Percentiles rank a stretch among this genome's conserved stretches.
These are phyloP conservation scores for Ambrosia hybrid DNA, from an alignment of 140 eudicot genomes.

Conservation along the genomic window DNA sequence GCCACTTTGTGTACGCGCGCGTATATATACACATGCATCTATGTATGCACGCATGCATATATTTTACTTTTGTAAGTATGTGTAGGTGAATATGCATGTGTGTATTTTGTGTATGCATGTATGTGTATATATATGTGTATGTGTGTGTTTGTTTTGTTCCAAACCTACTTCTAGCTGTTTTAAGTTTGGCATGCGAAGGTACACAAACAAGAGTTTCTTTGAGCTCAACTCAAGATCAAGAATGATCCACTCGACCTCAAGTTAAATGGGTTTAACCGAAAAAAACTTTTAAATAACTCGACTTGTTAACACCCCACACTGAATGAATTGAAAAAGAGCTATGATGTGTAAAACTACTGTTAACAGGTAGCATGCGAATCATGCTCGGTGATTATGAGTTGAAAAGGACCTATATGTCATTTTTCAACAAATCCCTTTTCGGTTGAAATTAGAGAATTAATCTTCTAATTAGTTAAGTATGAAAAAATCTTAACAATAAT, in stretches of 20 bases:
- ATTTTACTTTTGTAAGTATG: too few relatives aligned
- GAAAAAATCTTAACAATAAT: constrained; percentile 4
- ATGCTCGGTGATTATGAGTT: constrained; percentile 15
- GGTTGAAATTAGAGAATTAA: constrained; percentile 12
- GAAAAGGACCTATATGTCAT: constrained; percentile 10
- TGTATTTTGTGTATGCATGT: not conserved
- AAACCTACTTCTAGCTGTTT: too few relatives aligned
- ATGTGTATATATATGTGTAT: not conserved
- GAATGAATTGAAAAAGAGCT: too few relatives aligned
- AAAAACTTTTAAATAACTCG: too few relatives aligned
- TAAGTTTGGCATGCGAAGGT: too few relatives aligned
- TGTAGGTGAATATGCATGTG: not conserved
- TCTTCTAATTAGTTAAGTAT: constrained; percentile 1
- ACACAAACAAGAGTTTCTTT: too few relatives aligned
- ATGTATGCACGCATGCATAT: not conserved
- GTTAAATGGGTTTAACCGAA: too few relatives aligned
- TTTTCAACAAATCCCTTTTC: constrained; percentile 12
- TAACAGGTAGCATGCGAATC: constrained; percentile 22
- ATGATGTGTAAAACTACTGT: not conserved
- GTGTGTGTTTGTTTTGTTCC: not conserved
- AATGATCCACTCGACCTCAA: too few relatives aligned
- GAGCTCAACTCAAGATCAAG: too few relatives aligned
- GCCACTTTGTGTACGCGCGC: not conserved
- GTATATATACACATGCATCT: too few relatives aligned
- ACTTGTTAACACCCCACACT: too few relatives aligned